A percentile compares a stretch with the other conserved stretches of the same genome.
These are phyloP conservation scores for Scedosporium dehoogii DNA, from an alignment of 2,329 filamentous ascomycete species.

Conservation along the genomic window DNA sequence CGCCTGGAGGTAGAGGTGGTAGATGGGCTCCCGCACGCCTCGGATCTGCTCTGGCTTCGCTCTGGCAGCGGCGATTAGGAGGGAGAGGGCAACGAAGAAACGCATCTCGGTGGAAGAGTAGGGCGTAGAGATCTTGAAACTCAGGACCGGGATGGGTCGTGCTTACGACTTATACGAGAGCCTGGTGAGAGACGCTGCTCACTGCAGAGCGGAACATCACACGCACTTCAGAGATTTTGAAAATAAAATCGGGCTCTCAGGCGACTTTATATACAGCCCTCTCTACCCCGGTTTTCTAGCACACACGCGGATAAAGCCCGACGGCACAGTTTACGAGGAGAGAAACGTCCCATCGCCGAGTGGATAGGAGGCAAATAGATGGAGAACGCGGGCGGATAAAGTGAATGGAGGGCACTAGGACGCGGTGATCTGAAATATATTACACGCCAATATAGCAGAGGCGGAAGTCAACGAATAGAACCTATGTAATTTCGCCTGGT, in stretches of 20 bases:
- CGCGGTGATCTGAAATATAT: background rate
- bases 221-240: background rate
- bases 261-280: background rate
- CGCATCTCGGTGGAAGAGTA: slow-evolving; percentile 6
- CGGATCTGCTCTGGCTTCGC: slow-evolving; percentile 39
- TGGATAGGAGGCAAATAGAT: background rate
- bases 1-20: slow-evolving; percentile 41
- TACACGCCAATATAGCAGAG: background rate
- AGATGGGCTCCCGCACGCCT: slow-evolving; percentile 37
- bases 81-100: slow-evolving; percentile 5
- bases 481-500: background rate
- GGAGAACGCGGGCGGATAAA: slow-evolving; percentile 1
- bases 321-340: background rate
- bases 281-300: background rate
- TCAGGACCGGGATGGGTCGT: too few species aligned
- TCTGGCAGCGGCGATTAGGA: slow-evolving; percentile 10
- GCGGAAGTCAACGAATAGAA: background rate
- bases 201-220: too few species aligned
- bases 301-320: background rate
- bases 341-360: background rate
- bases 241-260: background rate
- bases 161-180: background rate
- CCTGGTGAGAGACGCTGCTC: too few species aligned
- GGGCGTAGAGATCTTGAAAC: background rate
- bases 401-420: background rate